phyloP scores from a whole-genome alignment of 1,284 basidiomycete genomes.

The Fomitopsis palustris region DNA sequence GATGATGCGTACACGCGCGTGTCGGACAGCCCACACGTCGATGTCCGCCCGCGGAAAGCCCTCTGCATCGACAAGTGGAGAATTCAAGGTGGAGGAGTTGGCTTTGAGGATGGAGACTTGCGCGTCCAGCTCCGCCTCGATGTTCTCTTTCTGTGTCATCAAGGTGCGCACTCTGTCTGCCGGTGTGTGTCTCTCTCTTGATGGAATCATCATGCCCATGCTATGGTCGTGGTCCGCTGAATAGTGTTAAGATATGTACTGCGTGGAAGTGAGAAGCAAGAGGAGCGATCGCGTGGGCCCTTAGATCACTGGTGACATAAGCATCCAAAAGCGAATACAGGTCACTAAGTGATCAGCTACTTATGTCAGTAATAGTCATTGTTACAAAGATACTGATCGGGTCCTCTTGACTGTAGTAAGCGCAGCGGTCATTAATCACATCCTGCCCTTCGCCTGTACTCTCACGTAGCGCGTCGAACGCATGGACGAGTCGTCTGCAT shows the following conservation, averaged over 20 bases:
- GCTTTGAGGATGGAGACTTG: slow-evolving; percentile 60
- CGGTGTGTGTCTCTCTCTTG: slow-evolving; percentile 34
- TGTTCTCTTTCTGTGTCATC: slow-evolving; percentile 56
- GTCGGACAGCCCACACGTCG: slow-evolving; percentile 80
- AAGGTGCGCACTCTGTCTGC: slow-evolving; percentile 53
- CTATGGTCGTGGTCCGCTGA: background rate
- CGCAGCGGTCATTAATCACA: too few relatives aligned
- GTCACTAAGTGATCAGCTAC: background rate
- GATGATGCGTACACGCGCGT: slow-evolving; percentile 69
- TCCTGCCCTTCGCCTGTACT: background rate
- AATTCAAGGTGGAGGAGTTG: slow-evolving; percentile 57
- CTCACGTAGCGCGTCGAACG: background rate
- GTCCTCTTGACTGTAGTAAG: background rate
- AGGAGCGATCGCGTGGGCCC: background rate
- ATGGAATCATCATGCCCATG: slow-evolving; percentile 47
- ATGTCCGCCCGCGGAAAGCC: slow-evolving; percentile 84
- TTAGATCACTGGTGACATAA: background rate
- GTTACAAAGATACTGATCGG: background rate
- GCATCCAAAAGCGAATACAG: background rate
- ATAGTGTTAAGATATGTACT: background rate
- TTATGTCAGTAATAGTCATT: background rate
- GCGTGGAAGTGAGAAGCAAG: background rate
- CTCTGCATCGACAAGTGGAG: slow-evolving; percentile 76
- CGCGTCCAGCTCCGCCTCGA: slow-evolving; percentile 60
- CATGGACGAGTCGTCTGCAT: slow-evolving; percentile 24